phyloP scores from a whole-genome alignment of 176 grass and related monocot genomes.

The Pharus latifolius region DNA sequence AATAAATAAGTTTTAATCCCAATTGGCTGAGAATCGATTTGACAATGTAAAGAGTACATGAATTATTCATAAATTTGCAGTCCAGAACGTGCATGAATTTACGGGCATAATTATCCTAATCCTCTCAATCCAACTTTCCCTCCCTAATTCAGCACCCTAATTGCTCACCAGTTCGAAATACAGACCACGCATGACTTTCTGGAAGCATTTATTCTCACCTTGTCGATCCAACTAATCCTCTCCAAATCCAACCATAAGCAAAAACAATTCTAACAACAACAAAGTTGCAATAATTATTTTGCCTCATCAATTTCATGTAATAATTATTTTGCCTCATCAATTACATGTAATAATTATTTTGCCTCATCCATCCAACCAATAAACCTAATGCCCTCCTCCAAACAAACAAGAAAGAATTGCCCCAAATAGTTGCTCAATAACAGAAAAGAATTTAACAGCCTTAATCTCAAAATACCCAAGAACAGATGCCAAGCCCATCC shows the following conservation, averaged over 20 bases:
- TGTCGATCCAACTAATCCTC: too few relatives aligned
- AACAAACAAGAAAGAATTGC: too few relatives aligned
- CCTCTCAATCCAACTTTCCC: not conserved
- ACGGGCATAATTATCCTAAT: not conserved
- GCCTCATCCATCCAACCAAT: too few relatives aligned
- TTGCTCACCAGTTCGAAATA: not conserved
- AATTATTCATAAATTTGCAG: not conserved
- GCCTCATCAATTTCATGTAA: too few relatives aligned
- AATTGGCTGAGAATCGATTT: not conserved
- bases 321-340: too few relatives aligned
- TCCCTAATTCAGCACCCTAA: not conserved
- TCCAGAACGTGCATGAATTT: not conserved
- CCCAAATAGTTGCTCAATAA: too few relatives aligned
- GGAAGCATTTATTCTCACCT: not conserved
- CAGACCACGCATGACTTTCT: not conserved
- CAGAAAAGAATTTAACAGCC: too few relatives aligned
- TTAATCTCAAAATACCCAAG: not conserved
- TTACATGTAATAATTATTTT: too few relatives aligned
- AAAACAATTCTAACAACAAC: too few relatives aligned
- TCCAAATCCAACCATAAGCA: not conserved
- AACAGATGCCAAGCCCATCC: not conserved
- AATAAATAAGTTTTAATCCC: not conserved
- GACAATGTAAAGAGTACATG: not conserved
- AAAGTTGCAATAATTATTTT: too few relatives aligned
- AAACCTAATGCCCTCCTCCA: too few relatives aligned